Base-by-base conservation (phyloP, 768 basidiomycete genomes). In the Serendipita sp. region DNA sequence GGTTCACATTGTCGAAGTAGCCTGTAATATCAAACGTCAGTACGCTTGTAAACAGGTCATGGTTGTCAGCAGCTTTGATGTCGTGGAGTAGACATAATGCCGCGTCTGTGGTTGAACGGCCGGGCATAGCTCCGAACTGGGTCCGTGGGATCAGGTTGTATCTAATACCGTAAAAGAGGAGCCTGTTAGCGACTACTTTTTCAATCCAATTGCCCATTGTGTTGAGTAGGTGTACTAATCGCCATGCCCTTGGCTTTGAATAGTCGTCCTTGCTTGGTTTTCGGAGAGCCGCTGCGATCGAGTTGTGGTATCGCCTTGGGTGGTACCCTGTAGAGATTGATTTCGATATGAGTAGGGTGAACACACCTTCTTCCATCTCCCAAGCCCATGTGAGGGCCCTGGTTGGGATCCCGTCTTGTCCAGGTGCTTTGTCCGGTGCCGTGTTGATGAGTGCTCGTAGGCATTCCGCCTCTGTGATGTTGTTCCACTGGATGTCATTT, bases 261-360 rank as follows among this genome's bases (percentile, higher is more conserved):
- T 67, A 67, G 66, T 67, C 66, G 30, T 46, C 34, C 38, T 67
- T 67, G 10, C 53, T 35, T 13, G 67, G 67, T 44, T 67, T 68
- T 7, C 54, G 38, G 5, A 68, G 63, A 4, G 62, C 47, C 3
- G 53, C 51, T 18, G 63, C 32, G 10, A 66, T 66, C 3, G 66
- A 53, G 15, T 47, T 18, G 28, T 58, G 58, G 46, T 47, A 67
- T 4, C 38, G 46, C 2, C 3, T 45, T 3, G 67, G 67, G 63
- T 67, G 66, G 63, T 68, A 67, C 28, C 67, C 67, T n/a, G 18
- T 13, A 15, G 63, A 28, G 3, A 45, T 45, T 15, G 56, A 45
- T 38, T 28, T 41, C 16, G 45, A 45, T 16, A 48, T 28, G 8
- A 68, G 30, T 16, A 34, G 13, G 16, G 34, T 44, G 28, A 68